Evolutionary conservation across 176 grass and related monocot species (phyloP).

Genomic region (Rhynchospora pubera): DNA sequence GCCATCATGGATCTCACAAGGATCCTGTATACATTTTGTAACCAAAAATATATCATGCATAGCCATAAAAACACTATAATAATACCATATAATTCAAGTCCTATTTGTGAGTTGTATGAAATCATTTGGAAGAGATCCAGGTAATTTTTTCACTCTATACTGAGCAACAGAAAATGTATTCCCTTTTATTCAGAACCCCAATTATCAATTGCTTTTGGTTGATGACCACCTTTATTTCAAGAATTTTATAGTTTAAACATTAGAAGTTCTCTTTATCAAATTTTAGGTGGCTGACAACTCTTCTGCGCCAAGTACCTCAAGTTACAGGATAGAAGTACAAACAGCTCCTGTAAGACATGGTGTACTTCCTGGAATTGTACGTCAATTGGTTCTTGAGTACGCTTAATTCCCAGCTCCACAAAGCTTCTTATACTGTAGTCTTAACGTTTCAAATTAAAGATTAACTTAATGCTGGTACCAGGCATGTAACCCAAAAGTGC

Average conservation of each 20-base stretch:
- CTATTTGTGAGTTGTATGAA: not conserved
- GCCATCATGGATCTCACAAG: not conserved
- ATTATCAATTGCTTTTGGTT: not conserved
- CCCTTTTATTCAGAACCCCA: not conserved
- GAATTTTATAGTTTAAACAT: not conserved
- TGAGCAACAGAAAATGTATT: not conserved
- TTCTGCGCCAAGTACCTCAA: constrained; percentile 1
- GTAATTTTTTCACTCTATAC: not conserved
- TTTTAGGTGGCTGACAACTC: constrained; percentile 5
- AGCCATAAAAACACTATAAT: not conserved
- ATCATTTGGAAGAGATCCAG: not conserved
- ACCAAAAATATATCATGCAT: not conserved
- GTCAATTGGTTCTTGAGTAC: constrained; percentile 84
- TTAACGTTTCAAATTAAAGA: not conserved
- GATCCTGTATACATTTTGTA: not conserved
- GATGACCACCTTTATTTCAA: not conserved
- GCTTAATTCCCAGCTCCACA: not conserved
- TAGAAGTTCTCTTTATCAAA: not conserved
- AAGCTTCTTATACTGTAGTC: not conserved
- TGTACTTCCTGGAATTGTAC: constrained; percentile 74
- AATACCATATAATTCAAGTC: not conserved
- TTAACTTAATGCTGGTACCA: not conserved
- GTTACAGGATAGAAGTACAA: constrained; percentile 52
- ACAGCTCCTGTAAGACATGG: constrained; percentile 63
- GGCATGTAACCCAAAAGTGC: not conserved